A percentile compares a stretch with the other conserved stretches of the same genome.
phyloP scores from a whole-genome alignment of 805 yeast genomes.

The Saccharomycopsis olivae region DNA sequence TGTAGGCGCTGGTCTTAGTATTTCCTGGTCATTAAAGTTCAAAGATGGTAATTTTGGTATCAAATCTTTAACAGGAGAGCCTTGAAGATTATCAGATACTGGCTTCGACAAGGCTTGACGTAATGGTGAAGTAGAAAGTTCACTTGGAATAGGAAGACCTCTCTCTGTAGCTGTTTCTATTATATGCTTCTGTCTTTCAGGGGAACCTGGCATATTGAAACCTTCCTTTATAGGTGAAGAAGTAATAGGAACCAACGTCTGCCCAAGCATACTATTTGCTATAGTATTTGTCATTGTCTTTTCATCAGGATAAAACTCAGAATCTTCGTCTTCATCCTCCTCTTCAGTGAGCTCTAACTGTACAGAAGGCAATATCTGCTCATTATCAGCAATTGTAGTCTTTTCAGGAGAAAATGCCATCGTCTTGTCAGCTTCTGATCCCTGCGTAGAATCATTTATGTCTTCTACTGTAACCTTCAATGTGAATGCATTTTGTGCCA shows the following conservation, averaged over 20 bases:
- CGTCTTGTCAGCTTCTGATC: not conserved
- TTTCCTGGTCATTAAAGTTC: slow-evolving; percentile 10
- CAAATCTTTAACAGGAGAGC: slow-evolving; percentile 1
- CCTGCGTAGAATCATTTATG: no score
- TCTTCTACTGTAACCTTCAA: no score
- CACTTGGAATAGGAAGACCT: slow-evolving; percentile 10
- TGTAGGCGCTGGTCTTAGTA: not conserved
- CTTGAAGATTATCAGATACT: not conserved
- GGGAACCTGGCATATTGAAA: not conserved
- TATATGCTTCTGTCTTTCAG: slow-evolving; percentile 1
- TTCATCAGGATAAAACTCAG: slow-evolving; percentile 14
- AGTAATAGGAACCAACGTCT: slow-evolving; percentile 12
- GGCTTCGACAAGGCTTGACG: slow-evolving; percentile 8
- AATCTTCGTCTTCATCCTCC: slow-evolving; percentile 14
- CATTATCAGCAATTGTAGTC: not conserved
- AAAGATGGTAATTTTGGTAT: slow-evolving; percentile 9
- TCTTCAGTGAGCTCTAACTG: not conserved
- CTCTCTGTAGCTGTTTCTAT: slow-evolving; percentile 3
- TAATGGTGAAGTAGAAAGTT: slow-evolving; percentile 14
- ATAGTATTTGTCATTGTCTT: slow-evolving; percentile 14
- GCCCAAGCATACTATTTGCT: slow-evolving; percentile 15
- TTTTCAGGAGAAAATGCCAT: not conserved
- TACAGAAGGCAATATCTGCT: not conserved
- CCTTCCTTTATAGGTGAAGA: slow-evolving; percentile 16
- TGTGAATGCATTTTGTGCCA: no score